Conservation (phyloP, 208 protist species). For the Wallacemonas sp. region DNA sequence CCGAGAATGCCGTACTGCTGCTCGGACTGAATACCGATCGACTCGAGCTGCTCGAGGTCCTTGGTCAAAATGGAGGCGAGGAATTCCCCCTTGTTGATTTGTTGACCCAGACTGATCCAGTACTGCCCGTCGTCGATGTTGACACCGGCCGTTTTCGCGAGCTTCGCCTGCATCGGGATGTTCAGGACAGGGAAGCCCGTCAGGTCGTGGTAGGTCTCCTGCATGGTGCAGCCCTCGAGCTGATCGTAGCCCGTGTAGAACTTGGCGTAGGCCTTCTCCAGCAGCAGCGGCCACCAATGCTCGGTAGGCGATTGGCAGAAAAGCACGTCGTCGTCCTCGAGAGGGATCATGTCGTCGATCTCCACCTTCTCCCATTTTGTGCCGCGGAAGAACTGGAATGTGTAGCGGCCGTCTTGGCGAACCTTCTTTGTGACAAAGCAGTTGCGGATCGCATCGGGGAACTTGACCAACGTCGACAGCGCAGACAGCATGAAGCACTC, state of each 20-base stretch:
- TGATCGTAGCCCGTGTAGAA: constrained; percentile 79
- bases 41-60: constrained; percentile 25
- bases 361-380: constrained; percentile 74
- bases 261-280: constrained; percentile 93
- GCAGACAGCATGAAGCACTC: constrained; percentile 84
- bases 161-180: constrained; percentile 58
- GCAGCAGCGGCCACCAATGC: constrained; percentile 83
- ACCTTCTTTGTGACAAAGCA: constrained; percentile 84
- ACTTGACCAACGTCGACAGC: constrained; percentile 56
- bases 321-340: constrained; percentile 54
- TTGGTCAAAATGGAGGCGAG: constrained; percentile 51
- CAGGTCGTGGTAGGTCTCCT: constrained; percentile 79
- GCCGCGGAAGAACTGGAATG: constrained; percentile 83
- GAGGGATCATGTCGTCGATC: constrained; percentile 73
- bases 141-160: constrained; percentile 56
- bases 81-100: constrained; percentile 50
- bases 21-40: constrained; percentile 64
- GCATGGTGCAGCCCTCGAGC: constrained; percentile 74
- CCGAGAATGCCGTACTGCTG: constrained; percentile 68
- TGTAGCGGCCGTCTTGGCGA: constrained; percentile 78
- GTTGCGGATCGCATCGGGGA: constrained; percentile 71
- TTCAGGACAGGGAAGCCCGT: constrained; percentile 78
- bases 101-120: constrained; percentile 47
- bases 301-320: constrained; percentile 72
- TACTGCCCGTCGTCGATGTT: constrained; percentile 45